Evolutionary conservation across 2,329 filamentous ascomycete species (phyloP).

Genomic region (Curvularia eragrostidis): DNA sequence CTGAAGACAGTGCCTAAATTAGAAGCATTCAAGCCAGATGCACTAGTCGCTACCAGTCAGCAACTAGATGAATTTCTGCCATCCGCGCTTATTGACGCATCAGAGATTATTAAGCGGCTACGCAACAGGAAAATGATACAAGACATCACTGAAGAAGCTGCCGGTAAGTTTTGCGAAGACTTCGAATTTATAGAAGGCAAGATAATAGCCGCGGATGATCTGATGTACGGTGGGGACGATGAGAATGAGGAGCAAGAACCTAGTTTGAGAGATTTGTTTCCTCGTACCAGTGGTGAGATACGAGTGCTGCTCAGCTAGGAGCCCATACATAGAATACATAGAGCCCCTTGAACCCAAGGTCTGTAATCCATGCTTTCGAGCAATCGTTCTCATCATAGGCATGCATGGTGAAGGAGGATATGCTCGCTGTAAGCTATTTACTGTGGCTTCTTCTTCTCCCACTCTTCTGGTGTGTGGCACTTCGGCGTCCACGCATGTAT

Average conservation of each 20-base stretch:
- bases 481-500: constrained; percentile 97
- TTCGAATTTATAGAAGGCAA: constrained; percentile 75
- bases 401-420: background rate
- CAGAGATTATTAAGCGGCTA: constrained; percentile 77
- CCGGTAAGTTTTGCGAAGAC: constrained; percentile 81
- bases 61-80: constrained; percentile 88
- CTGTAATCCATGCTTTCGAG: background rate
- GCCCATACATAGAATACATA: constrained; percentile 3
- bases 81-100: constrained; percentile 89
- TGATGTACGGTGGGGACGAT: constrained; percentile 46
- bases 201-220: constrained; percentile 65
- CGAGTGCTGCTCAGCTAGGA: constrained; percentile 65
- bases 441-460: constrained; percentile 69
- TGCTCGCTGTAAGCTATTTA: constrained; percentile 8
- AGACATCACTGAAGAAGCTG: constrained; percentile 80
- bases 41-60: constrained; percentile 73
- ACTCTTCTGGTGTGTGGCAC: constrained; percentile 91
- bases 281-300: constrained; percentile 69
- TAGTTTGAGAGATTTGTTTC: constrained; percentile 64
- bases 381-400: background rate
- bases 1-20: constrained; percentile 63
- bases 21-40: constrained; percentile 64
- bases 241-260: constrained; percentile 49
- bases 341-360: background rate
- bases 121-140: constrained; percentile 75